phyloP scores from a whole-genome alignment of 345 rosid species.

The Aquilaria malaccensis region DNA sequence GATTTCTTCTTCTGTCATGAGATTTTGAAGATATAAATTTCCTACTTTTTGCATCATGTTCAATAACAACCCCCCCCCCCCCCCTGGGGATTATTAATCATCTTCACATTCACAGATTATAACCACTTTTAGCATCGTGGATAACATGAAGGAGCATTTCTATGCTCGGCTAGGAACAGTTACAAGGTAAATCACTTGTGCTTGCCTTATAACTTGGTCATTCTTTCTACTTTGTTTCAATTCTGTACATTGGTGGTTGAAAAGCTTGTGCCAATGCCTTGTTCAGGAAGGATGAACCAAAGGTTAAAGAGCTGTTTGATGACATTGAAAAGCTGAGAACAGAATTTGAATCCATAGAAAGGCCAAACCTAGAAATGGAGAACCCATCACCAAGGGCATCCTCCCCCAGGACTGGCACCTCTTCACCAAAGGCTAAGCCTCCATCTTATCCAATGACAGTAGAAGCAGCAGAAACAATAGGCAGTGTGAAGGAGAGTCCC shows the following conservation, averaged over 20 bases:
- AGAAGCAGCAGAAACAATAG: constrained; percentile 18
- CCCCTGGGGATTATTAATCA: no score
- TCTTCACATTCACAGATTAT: constrained; percentile 48
- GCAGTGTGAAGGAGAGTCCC: constrained; percentile 23
- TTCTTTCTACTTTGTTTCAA: neutral
- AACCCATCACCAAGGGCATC: constrained; percentile 30
- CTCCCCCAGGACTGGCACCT: constrained; percentile 28
- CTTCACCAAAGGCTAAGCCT: constrained; percentile 20
- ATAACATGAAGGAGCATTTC: constrained; percentile 80
- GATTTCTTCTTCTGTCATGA: neutral
- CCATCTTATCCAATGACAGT: constrained; percentile 14
- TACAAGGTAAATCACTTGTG: constrained; percentile 39
- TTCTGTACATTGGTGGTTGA: constrained; percentile 1
- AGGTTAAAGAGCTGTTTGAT: constrained; percentile 62
- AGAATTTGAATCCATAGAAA: constrained; percentile 75
- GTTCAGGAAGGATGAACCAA: constrained; percentile 63
- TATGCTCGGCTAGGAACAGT: constrained; percentile 43
- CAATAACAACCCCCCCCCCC: no score
- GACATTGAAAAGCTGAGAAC: constrained; percentile 66
- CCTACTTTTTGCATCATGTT: neutral
- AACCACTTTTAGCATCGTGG: constrained; percentile 88
- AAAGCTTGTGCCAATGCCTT: neutral
- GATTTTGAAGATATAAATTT: neutral
- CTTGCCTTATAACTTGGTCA: neutral
- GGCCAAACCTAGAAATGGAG: constrained; percentile 81